Evolutionary conservation across 345 rosid species (phyloP), one percentile per base, ranked within the genome.

Genomic region (Linum tenue): DNA sequence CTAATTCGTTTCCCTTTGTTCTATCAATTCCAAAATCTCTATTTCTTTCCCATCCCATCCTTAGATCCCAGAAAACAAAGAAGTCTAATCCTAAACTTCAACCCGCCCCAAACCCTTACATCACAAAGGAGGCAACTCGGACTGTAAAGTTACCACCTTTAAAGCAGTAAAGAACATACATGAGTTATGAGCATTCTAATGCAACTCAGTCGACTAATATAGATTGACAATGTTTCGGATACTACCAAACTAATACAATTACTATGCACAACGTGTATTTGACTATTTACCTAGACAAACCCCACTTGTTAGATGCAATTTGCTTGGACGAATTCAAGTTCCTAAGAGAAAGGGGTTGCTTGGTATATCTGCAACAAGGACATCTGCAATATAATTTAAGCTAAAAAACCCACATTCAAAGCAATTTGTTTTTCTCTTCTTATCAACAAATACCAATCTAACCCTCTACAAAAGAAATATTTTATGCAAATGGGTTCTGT

Each of bases 281-380:
- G 85, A 85, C 87, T 61, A 5, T 31, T 75, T 83, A 81, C 72
- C 9, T 8, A 68, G 70, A 62, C 70, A 77, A 85, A 78, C 83
- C 65, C 70, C 31, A 22, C 0, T 22, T 73, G 55, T 67, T 57
- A 60, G 66, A 38, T 48, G 75, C 72, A 59, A 55, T 48, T 65
- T 56, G 73, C 80, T 71, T 69, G 73, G 77, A 73, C 78, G 74
- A 73, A 61, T 74, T 71, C 68, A 75, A 64, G 63, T 64, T 77
- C 50, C n/a, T 22, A 22, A 22, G 31, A 22, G 31, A 1, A 36
- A 62, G 15, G 67, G 84, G 69, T 85, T 85, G 87, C 86, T 81
- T 80, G 6, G 77, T 72, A 75, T 76, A 81, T 72, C 79, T 70
- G 86, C 84, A 81, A 80, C 82, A 81, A 75, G 9, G 78, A 78